Base-by-base conservation (phyloP, 495 filamentous ascomycete genomes). In the Choiromyces venosus region DNA sequence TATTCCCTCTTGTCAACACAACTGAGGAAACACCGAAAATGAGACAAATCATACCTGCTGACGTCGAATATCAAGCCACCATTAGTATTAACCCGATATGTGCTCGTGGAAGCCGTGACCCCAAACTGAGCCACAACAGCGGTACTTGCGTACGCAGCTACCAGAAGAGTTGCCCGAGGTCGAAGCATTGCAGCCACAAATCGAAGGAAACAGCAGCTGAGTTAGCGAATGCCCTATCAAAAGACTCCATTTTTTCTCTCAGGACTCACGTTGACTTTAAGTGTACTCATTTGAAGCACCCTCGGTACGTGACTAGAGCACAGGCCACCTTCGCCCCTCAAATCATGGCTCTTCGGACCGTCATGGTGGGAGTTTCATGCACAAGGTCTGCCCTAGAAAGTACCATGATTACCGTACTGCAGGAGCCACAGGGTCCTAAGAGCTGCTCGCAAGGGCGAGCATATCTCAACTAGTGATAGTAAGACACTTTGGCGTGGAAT, bases 41-140 rank as follows among this genome's bases (percentile, higher is more conserved):
- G n/a, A 36, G 7, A 66, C 0, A n/a, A 33, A n/a, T 66, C 65
- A 56, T 33, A 68, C 71, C 65, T 36, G 72, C 82, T 86, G 40
- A 91, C 87, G 0, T 86, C 86, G 72, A 89, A 87, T 44, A 86
- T 81, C 35, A 90, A 78, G 0, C 71, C 73, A 19, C 71, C 66
- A 29, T 61, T 44, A 4, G 78, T 76, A 38, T 74, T 71, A 38
- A 80, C 66, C 7, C 71, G 68, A n/a, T 69, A 79, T 16, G 77
- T 72, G 33, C 67, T 61, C 35, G 66, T 46, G 7, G 74, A 68
- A 37, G 71, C 67, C 2, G 74, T 81, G 19, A 84, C 74, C 18
- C 74, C 75, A 66, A 84, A 82, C 52, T 76, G 81, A 52, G 79
- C 75, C 29, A 77, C 73, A 2, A 66, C 65, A 9, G 39, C 25